Evolutionary conservation across 345 rosid species (phyloP).

Genomic region (Sonneratia alba): DNA sequence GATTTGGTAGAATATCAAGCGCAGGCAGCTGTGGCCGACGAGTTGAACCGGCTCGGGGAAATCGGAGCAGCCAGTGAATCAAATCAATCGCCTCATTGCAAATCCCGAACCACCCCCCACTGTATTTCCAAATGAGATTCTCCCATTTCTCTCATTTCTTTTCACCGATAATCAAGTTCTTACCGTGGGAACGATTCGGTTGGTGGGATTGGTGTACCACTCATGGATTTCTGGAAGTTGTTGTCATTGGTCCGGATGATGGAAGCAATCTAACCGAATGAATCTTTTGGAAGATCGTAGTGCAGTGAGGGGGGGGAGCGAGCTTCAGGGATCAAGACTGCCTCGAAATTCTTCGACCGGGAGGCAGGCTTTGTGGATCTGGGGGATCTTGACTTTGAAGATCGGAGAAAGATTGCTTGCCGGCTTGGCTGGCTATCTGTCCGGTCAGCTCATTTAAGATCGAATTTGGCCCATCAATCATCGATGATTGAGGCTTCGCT

Average conservation of each 20-base stretch:
- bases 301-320: background rate
- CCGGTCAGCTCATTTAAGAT: too few relatives aligned
- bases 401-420: background rate
- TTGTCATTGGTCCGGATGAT: background rate
- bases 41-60: background rate
- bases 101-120: background rate
- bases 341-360: background rate
- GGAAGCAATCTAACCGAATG: too few relatives aligned
- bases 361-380: background rate
- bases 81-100: slow-evolving; percentile 1
- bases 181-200: slow-evolving; percentile 1
- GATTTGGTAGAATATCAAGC: background rate
- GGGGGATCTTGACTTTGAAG: background rate
- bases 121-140: too few relatives aligned
- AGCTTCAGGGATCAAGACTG: background rate
- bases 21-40: background rate
- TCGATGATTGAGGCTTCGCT: background rate
- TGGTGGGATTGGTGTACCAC: slow-evolving; percentile 7
- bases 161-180: background rate
- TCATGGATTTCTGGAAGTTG: background rate
- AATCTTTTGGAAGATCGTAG: too few relatives aligned
- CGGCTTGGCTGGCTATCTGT: too few relatives aligned
- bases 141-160: background rate
- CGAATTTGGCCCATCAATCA: background rate
- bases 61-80: background rate